Percentiles rank a stretch among this genome's conserved stretches.
Evolutionary conservation across 148 eudicot species (phyloP).

Genomic region (Vaccinium myrtillus): DNA sequence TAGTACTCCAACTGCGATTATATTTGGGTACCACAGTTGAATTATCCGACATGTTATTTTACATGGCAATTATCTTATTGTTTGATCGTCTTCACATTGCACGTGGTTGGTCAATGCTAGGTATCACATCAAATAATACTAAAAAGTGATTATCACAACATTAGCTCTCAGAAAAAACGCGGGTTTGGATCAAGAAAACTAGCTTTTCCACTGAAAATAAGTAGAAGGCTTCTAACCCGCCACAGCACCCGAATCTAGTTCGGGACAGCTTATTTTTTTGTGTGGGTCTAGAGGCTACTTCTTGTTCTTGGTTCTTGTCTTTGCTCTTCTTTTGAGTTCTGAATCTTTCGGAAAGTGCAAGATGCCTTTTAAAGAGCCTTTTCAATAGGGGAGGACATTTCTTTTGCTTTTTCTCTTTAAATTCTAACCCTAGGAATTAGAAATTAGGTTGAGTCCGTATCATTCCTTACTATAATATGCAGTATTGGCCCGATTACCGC

Average conservation of each 20-base stretch:
- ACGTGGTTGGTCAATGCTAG: no score
- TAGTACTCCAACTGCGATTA: not conserved
- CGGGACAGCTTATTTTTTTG: no score
- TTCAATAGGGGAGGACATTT: not conserved
- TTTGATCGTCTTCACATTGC: no score
- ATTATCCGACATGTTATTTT: not conserved
- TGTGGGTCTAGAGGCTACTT: not conserved
- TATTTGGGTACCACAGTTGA: not conserved
- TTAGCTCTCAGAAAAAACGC: no score
- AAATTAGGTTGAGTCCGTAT: not conserved
- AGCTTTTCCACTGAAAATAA: no score
- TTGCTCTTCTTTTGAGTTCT: not conserved
- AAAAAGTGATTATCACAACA: no score
- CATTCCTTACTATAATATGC: not conserved
- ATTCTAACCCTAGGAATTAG: not conserved
- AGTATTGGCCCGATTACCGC: not conserved
- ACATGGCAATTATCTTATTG: no score
- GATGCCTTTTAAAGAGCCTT: not conserved
- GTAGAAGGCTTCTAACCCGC: no score
- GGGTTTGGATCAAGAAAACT: no score
- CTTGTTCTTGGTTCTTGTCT: not conserved
- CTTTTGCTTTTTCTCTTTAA: not conserved
- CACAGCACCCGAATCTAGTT: no score
- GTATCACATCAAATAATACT: no score
- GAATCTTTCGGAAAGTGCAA: not conserved